A percentile compares a stretch with the other conserved stretches of the same genome.
phyloP scores from a whole-genome alignment of 2,329 filamentous ascomycete genomes.

The Cladophialophora chaetospira region DNA sequence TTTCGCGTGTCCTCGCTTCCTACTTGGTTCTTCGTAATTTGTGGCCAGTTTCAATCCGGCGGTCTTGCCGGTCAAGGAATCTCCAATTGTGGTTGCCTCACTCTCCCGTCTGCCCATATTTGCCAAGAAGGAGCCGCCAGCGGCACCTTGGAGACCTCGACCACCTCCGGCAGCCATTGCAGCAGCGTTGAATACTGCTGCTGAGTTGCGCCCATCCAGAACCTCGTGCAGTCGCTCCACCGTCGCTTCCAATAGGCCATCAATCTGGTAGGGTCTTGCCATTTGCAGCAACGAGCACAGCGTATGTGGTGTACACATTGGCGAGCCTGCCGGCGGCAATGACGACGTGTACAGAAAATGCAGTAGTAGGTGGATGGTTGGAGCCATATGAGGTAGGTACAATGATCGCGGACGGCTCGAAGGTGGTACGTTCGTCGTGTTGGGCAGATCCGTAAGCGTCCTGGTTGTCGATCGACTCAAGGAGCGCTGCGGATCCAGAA shows the following conservation, averaged over 20 bases:
- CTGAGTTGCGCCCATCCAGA: conserved; percentile 89
- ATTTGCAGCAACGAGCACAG: conserved; percentile 93
- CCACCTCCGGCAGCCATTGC: conserved; percentile 97
- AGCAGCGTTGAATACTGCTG: conserved; percentile 95
- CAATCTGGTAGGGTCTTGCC: conserved; percentile 87
- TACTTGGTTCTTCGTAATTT: conserved; percentile 21
- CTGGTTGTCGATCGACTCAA: conserved; percentile 32
- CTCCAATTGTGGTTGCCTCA: conserved; percentile 27
- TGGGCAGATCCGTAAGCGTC: conserved; percentile 52
- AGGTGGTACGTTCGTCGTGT: conserved; percentile 56
- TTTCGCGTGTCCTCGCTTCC: conserved; percentile 29
- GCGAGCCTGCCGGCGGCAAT: conserved; percentile 72
- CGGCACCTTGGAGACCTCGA: conserved; percentile 72
- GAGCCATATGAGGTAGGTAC: conserved; percentile 88
- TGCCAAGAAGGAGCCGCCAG: conserved; percentile 51
- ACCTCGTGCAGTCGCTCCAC: conserved; percentile 87
- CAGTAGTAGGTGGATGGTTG: conserved; percentile 85
- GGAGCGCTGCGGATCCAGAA: conserved; percentile 31
- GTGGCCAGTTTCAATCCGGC: conserved; percentile 19
- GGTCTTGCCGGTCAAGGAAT: conserved; percentile 9
- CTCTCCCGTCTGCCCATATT: conserved; percentile 42
- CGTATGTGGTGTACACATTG: conserved; percentile 89
- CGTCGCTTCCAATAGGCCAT: conserved; percentile 87
- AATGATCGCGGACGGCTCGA: conserved; percentile 76
- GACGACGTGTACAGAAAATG: conserved; percentile 93